Percentiles rank a stretch among this genome's conserved stretches.
Evolutionary conservation across 768 basidiomycete genomes (phyloP).

Genomic region (Lentinula lateritia): DNA sequence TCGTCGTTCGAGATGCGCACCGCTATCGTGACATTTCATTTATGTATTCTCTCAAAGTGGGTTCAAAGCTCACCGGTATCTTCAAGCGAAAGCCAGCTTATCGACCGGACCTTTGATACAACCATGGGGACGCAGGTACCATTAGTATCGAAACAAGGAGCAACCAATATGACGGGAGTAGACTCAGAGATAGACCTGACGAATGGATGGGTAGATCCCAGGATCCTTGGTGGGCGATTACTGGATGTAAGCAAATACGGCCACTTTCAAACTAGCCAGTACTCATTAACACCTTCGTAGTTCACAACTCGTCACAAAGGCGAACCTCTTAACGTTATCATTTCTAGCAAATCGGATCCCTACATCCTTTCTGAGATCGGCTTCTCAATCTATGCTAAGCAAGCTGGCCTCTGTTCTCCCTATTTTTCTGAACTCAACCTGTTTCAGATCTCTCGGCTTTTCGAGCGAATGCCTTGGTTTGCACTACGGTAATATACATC

Average conservation of each 20-base stretch:
- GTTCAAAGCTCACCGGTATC: not conserved
- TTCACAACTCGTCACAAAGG: slow-evolving; percentile 61
- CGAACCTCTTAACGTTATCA: slow-evolving; percentile 82
- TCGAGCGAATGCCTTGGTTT: slow-evolving; percentile 79
- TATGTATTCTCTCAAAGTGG: not conserved
- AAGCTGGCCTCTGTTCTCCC: slow-evolving; percentile 6
- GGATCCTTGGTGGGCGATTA: slow-evolving; percentile 64
- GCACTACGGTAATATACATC: slow-evolving; percentile 69
- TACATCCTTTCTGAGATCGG: slow-evolving; percentile 73
- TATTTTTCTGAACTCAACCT: not conserved
- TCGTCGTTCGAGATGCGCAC: not conserved
- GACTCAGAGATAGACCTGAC: not conserved
- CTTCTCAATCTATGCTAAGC: slow-evolving; percentile 68
- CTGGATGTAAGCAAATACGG: slow-evolving; percentile 54
- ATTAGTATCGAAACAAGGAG: too few species aligned
- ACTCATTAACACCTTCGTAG: slow-evolving; percentile 26
- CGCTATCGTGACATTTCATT: not conserved
- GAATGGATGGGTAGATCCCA: slow-evolving; percentile 46
- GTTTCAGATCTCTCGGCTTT: slow-evolving; percentile 67
- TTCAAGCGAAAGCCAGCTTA: not conserved
- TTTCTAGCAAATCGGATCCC: slow-evolving; percentile 75
- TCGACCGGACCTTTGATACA: not conserved
- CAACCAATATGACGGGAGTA: not conserved
- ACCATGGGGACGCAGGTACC: not conserved
- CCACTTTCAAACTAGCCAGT: not conserved